Evolutionary conservation across 106 monocot genomes (phyloP).

Genomic region (Hemerocallis citrina): DNA sequence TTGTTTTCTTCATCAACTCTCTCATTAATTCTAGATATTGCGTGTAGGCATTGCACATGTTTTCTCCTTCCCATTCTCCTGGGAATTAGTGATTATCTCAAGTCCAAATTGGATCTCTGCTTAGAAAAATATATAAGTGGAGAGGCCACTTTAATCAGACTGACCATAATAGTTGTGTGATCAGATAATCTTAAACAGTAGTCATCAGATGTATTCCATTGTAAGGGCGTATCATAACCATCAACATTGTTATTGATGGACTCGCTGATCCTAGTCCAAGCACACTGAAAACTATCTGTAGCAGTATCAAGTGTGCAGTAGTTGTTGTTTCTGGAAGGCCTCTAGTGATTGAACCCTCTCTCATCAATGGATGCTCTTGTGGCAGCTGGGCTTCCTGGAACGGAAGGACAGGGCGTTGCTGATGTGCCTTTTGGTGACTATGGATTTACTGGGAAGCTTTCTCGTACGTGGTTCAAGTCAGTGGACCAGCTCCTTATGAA

Average conservation of each 20-base stretch:
- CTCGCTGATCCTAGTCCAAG: conserved; percentile 39
- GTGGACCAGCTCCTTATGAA: conserved; percentile 48
- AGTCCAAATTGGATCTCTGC: no score
- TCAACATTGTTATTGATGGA: no score
- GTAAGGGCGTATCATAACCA: no score
- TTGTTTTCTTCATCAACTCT: neutral
- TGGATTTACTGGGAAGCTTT: conserved; percentile 30
- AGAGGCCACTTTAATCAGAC: no score
- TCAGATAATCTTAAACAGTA: no score
- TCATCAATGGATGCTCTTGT: conserved; percentile 20
- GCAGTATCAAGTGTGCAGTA: conserved; percentile 30
- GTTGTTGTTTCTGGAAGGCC: conserved; percentile 25
- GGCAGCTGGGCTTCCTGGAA: conserved; percentile 36
- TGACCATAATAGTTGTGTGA: no score
- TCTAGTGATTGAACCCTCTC: conserved; percentile 19
- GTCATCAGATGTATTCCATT: no score
- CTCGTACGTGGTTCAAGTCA: conserved; percentile 31
- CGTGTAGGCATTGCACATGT: no score
- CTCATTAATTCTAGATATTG: neutral
- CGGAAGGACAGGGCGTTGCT: conserved; percentile 26
- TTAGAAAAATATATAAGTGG: no score
- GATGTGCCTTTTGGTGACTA: conserved; percentile 36
- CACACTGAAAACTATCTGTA: conserved; percentile 41
- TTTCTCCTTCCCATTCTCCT: no score
- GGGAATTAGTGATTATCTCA: no score